These are phyloP conservation scores for Myriosclerotinia curreyana DNA, from an alignment of 2,329 filamentous ascomycete genomes.

Conservation along the genomic window DNA sequence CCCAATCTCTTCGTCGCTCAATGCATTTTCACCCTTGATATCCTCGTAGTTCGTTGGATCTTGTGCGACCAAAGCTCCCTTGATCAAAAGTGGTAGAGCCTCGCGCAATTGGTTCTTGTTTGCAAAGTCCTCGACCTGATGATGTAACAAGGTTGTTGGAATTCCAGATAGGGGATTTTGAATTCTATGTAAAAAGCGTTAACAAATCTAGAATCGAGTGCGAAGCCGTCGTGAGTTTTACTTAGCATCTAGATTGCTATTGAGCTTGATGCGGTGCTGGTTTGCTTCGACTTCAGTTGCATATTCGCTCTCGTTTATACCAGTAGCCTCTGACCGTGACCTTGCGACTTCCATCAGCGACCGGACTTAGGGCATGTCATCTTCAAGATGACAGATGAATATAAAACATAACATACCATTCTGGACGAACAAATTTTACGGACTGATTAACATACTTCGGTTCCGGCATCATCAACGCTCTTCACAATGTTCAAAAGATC, in stretches of 20 bases:
- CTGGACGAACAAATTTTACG: conserved; percentile 6
- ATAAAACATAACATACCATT: conserved; percentile 1
- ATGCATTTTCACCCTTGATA: conserved; percentile 43
- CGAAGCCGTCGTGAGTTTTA: not conserved
- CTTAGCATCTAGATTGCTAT: conserved; percentile 21
- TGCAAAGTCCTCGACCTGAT: conserved; percentile 59
- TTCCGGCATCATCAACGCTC: not conserved
- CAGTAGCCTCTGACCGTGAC: not conserved
- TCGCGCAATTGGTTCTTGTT: conserved; percentile 56
- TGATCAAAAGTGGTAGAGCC: conserved; percentile 56
- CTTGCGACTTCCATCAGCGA: not conserved
- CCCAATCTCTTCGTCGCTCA: conserved; percentile 57
- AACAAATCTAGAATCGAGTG: not conserved
- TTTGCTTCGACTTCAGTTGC: conserved; percentile 4
- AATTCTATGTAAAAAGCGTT: conserved; percentile 42
- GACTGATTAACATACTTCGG: not conserved
- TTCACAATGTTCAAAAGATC: no score
- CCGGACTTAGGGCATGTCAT: no score
- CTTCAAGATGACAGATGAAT: not conserved
- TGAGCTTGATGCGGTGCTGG: conserved; percentile 11
- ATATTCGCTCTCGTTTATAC: not conserved
- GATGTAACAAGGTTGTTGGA: conserved; percentile 49
- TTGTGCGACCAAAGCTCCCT: conserved; percentile 72
- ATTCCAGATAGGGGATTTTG: conserved; percentile 56
- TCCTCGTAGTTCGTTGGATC: conserved; percentile 65